Percentiles rank a stretch among this genome's conserved stretches.
phyloP scores from a whole-genome alignment of 257 asterid species.

The Datura wrightii region DNA sequence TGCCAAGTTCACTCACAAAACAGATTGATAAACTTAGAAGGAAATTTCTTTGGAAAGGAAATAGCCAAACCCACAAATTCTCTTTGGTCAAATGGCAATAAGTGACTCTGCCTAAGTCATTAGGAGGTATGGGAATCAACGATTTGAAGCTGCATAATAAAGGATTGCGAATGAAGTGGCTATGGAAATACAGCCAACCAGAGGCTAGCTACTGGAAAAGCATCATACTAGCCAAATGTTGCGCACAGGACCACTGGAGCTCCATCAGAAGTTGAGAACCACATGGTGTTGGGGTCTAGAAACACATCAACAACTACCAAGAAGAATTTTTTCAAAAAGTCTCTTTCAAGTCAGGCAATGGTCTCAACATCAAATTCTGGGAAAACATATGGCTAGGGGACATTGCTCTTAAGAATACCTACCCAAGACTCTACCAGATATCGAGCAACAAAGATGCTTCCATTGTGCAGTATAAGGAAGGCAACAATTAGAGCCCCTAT shows the following conservation, averaged over 20 bases:
- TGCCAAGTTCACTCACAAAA: too few relatives aligned
- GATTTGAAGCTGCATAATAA: too few relatives aligned
- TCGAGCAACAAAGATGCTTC: background rate
- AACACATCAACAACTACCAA: background rate
- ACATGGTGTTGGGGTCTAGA: background rate
- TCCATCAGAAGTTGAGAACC: background rate
- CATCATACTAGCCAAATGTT: background rate
- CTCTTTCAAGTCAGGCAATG: background rate
- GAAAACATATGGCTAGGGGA: background rate
- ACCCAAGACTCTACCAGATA: background rate
- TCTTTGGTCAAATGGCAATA: too few relatives aligned
- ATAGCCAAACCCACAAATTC: too few relatives aligned
- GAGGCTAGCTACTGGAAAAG: background rate
- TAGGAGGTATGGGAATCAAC: too few relatives aligned
- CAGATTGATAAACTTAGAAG: too few relatives aligned
- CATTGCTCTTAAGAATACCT: background rate
- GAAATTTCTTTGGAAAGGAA: too few relatives aligned
- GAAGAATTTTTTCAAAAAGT: background rate
- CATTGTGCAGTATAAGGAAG: background rate
- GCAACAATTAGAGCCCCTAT: background rate
- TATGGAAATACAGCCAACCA: background rate
- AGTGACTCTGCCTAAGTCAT: too few relatives aligned
- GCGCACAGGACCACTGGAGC: background rate
- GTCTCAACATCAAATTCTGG: background rate
- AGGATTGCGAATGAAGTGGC: too few relatives aligned